These are phyloP conservation scores for Dichomitus squalens DNA, from an alignment of 1,284 basidiomycete genomes.

Conservation along the genomic window DNA sequence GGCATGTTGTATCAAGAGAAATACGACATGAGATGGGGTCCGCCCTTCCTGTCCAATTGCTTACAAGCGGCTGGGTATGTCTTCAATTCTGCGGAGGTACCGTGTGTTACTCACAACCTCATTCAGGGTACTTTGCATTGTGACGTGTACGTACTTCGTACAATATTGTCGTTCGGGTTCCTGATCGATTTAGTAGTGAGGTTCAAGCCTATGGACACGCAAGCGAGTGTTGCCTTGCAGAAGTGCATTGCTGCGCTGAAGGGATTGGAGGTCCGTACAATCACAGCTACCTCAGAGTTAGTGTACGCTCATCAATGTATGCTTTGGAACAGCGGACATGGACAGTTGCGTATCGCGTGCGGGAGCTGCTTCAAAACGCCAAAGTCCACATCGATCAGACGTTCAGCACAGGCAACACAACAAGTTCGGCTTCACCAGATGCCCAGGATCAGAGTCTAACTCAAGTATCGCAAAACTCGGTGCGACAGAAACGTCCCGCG, in stretches of 20 bases:
- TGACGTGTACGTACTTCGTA: constrained; percentile 51
- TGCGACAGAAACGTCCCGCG: constrained; percentile 13
- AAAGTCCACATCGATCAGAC: constrained; percentile 55
- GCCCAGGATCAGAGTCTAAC: background rate
- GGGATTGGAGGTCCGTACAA: constrained; percentile 64
- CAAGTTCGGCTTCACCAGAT: background rate
- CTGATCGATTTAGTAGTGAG: constrained; percentile 50
- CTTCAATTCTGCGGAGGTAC: background rate
- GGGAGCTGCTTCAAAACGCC: constrained; percentile 72
- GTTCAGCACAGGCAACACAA: background rate
- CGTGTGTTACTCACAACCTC: constrained; percentile 2
- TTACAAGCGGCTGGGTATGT: constrained; percentile 77
- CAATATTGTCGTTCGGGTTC: background rate
- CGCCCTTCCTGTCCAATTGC: constrained; percentile 73
- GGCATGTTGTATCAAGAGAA: constrained; percentile 63
- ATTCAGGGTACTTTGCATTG: constrained; percentile 72
- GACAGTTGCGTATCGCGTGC: constrained; percentile 73
- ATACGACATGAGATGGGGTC: constrained; percentile 64
- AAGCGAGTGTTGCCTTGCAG: constrained; percentile 66
- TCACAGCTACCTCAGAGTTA: background rate
- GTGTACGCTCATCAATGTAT: constrained; percentile 15
- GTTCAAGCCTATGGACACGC: constrained; percentile 65
- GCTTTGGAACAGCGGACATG: constrained; percentile 48
- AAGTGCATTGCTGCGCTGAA: constrained; percentile 69
- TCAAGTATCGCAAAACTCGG: background rate